Percentiles rank a stretch among this genome's conserved stretches.
phyloP scores from a whole-genome alignment of 1,139 yeast genomes.

The Nadsonia commutata region DNA sequence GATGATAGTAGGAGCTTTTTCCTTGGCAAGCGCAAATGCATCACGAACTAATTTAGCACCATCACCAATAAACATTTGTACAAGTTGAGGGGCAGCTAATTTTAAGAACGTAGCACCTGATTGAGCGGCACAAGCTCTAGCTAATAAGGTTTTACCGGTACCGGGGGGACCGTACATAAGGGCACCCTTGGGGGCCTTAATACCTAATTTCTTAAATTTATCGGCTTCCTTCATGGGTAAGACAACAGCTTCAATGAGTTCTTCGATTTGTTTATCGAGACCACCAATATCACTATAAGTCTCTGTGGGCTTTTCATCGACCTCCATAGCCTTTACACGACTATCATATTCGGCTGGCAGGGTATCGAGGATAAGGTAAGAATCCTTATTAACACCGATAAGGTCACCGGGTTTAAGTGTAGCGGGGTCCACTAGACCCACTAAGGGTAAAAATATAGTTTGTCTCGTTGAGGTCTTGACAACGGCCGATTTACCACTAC shows the following conservation, averaged over 20 bases:
- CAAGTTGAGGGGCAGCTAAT: conserved; percentile 95
- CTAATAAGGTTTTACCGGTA: conserved; percentile 91
- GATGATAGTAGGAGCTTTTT: conserved; percentile 94
- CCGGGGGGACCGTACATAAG: conserved; percentile 99
- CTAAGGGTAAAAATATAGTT: conserved; percentile 88
- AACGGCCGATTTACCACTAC: conserved; percentile 95
- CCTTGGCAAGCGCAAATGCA: conserved; percentile 97
- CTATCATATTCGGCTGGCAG: conserved; percentile 96
- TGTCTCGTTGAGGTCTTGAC: conserved; percentile 95
- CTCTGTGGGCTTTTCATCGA: conserved; percentile 95
- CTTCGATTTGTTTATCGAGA: conserved; percentile 93
- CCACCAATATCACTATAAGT: conserved; percentile 97
- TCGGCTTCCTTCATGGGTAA: conserved; percentile 98
- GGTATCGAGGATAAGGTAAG: conserved; percentile 83
- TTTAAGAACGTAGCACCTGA: conserved; percentile 95
- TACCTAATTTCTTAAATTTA: conserved; percentile 81
- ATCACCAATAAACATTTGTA: conserved; percentile 98
- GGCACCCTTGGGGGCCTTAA: conserved; percentile 97
- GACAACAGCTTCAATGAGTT: conserved; percentile 93
- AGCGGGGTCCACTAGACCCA: conserved; percentile 86
- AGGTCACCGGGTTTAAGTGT: conserved; percentile 86
- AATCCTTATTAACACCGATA: conserved; percentile 95
- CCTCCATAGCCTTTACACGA: conserved; percentile 98
- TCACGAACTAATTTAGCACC: conserved; percentile 97
- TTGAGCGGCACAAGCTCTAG: conserved; percentile 99